Evolutionary conservation across 331 rosid species (phyloP).

Genomic region (Rhamnella rubrinervis): DNA sequence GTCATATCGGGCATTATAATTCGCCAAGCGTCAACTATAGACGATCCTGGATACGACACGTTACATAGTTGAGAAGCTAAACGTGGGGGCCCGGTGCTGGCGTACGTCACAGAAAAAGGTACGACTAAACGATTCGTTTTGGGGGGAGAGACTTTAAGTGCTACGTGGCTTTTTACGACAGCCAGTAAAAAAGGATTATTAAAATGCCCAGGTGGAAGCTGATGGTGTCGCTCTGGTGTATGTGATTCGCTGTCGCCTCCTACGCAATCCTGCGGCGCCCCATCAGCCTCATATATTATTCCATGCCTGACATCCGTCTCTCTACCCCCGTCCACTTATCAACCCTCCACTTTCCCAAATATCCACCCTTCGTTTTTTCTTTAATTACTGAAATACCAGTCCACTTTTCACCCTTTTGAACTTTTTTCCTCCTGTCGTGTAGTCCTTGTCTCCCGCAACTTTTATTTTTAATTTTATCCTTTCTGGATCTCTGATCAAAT

Average conservation of each 20-base stretch:
- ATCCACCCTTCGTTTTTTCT: background rate
- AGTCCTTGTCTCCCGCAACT: background rate
- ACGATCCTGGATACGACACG: conserved; percentile 8
- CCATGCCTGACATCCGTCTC: conserved; percentile 5
- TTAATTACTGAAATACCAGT: conserved; percentile 3
- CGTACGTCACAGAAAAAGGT: conserved; percentile 10
- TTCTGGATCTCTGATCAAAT: too few species aligned
- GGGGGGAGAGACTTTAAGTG: background rate
- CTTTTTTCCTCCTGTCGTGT: background rate
- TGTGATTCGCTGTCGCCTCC: conserved; percentile 34
- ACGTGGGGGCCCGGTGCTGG: background rate
- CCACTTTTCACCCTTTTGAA: too few species aligned
- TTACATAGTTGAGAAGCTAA: background rate
- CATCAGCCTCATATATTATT: conserved; percentile 16
- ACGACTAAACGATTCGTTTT: background rate
- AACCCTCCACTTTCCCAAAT: background rate
- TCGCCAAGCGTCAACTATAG: too few species aligned
- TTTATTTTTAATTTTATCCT: too few species aligned
- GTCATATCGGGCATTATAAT: too few species aligned
- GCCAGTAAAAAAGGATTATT: background rate
- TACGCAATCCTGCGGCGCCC: conserved; percentile 25
- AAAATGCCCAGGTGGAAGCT: too few species aligned
- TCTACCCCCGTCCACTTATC: background rate
- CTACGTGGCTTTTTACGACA: conserved; percentile 31
- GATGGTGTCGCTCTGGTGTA: too few species aligned